Base-by-base conservation (phyloP, 208 protist genomes). In the Trypanosoma congolense region DNA sequence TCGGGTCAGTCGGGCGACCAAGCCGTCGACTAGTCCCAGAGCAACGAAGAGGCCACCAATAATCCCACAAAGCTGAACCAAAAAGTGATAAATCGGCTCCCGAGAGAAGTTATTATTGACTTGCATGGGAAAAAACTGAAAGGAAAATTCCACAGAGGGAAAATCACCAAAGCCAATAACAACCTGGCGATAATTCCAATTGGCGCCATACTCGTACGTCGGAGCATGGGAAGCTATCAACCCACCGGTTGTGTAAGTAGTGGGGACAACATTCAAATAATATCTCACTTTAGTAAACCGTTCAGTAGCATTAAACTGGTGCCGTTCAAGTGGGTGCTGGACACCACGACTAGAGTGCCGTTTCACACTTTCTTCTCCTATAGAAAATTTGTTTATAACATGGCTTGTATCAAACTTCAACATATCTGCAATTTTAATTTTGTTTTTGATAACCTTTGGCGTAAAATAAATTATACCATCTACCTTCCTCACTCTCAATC, bases 41-140 rank as follows among this genome's bases (percentile, higher is more conserved):
- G 94, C 66, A 10, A 90, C 81, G 73, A 96, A 96, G 4, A 92
- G 45, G 8, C 87, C 90, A 31, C 90, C 90, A 40, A 92, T 71
- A 26, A 96, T 93, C 14, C 80, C 80, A 52, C 90, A 96, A 0
- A 96, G 55, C 33, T 82, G 59, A 14, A 93, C 74, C 4, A 93
- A 8, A 41, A 94, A 88, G 50, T 84, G 87, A 6, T 61, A 56
- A 21, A 93, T 59, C 12, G 83, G 72, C 30, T 73, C 66, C 4
- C 83, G 55, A 31, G 61, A 33, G 62, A 93, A 93, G 14, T 82
- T 56, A 42, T 93, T 87, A 48, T 86, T 80, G 16, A 93, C 62
- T 36, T 93, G 77, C 1, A 91, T 80, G 4, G 83, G 67, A 0
- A 50, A 70, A 30, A 86, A 73, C 30, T 93, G 80, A 65, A 86